Conservation (phyloP, 177 flowering plant species). For the Vitis hybrid region DNA sequence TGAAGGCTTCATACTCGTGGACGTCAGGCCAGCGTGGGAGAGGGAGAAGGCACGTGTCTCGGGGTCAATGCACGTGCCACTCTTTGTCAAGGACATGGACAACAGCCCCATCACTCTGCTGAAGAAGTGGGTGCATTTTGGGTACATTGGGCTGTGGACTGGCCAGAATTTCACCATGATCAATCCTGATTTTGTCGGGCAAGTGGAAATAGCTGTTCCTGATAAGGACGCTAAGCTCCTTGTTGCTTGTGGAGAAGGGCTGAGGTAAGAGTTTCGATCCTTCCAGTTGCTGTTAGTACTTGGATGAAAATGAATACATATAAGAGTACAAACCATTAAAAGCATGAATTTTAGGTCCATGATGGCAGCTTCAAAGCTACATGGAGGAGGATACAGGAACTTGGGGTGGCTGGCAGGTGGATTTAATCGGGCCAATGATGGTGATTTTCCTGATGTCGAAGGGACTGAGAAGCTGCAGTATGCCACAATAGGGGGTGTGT, state of each 20-base stretch:
- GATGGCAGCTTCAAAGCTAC: conserved; percentile 57
- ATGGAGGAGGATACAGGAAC: conserved; percentile 64
- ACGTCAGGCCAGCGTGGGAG: conserved; percentile 87
- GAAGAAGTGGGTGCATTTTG: conserved; percentile 96
- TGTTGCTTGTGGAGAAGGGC: conserved; percentile 91
- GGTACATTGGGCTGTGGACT: conserved; percentile 93
- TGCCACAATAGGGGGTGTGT: conserved; percentile 86
- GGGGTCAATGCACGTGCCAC: conserved; percentile 79
- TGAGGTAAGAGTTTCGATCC: conserved; percentile 41
- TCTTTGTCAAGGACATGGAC: conserved; percentile 72
- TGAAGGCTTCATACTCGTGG: conserved; percentile 59
- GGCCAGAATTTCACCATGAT: conserved; percentile 75
- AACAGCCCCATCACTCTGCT: conserved; percentile 58
- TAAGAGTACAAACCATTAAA: too few species aligned
- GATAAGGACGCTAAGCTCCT: conserved; percentile 64
- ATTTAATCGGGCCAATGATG: conserved; percentile 57
- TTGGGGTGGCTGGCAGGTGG: conserved; percentile 87
- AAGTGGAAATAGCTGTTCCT: conserved; percentile 57
- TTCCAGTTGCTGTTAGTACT: too few species aligned
- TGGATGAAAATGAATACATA: too few species aligned
- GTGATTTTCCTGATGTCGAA: conserved; percentile 65
- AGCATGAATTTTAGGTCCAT: conserved; percentile 43
- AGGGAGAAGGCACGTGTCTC: conserved; percentile 71
- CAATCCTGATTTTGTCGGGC: conserved; percentile 51
- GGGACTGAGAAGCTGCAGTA: conserved; percentile 73